A percentile compares a stretch with the other conserved stretches of the same genome.
Evolutionary conservation across 371 early-diverging fungal genomes (phyloP).

Genomic region (Mortierella sp.): DNA sequence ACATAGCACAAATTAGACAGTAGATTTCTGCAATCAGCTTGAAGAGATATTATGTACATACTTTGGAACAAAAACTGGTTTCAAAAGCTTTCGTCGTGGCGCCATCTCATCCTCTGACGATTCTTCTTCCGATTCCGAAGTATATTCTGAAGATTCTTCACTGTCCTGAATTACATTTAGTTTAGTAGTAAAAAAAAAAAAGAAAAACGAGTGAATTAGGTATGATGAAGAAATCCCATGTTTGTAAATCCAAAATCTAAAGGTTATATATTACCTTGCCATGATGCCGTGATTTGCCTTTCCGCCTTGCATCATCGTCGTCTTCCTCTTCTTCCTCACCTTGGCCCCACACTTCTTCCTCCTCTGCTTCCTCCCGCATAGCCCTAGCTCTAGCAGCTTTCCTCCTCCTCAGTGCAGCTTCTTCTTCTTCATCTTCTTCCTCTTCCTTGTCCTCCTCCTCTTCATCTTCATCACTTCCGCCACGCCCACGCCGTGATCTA

Average conservation of each 20-base stretch:
- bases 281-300: constrained; percentile 32
- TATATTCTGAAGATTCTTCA: constrained; percentile 63
- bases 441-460: constrained; percentile 30
- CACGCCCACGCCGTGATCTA: constrained; percentile 30
- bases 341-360: constrained; percentile 52
- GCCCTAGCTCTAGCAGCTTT: constrained; percentile 54
- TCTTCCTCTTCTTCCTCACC: constrained; percentile 66
- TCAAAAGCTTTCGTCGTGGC: constrained; percentile 63
- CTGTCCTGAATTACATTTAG: constrained; percentile 30
- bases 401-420: constrained; percentile 50
- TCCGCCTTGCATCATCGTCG: constrained; percentile 33
- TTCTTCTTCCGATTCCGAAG: constrained; percentile 67
- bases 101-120: constrained; percentile 60
- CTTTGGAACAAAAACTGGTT: constrained; percentile 92
- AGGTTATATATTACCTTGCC: constrained; percentile 20
- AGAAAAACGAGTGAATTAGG: neutral
- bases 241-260: no score
- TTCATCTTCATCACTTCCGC: constrained; percentile 32
- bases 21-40: neutral
- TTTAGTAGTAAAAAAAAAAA: neutral
- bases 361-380: constrained; percentile 51
- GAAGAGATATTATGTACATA: constrained; percentile 37
- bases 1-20: no score
- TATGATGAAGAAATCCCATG: neutral
- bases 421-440: constrained; percentile 55